Evolutionary conservation across 768 basidiomycete species (phyloP), one percentile per base, ranked within the genome.

Genomic region (Macrocybe gigantea): DNA sequence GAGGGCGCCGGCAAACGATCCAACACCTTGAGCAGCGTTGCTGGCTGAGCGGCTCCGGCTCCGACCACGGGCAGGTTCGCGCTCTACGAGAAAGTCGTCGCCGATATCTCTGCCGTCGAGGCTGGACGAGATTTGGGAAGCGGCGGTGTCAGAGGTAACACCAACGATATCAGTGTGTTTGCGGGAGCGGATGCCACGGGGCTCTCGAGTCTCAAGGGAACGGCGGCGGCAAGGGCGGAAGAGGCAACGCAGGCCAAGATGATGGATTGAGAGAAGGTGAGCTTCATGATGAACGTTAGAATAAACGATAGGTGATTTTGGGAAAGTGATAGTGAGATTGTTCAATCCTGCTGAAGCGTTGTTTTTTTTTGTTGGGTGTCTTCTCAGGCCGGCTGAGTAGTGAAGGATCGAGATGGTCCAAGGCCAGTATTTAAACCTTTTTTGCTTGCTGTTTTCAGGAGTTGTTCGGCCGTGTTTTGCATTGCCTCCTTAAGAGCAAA

Each of bases 211-310:
- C 39, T 40, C 46, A 40, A 12, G 44, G 49, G 44, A 11, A 50
- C 8, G 38, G 49, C 49, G 29, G 49, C 30, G 8, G 49, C 13
- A n/a, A 50, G 39, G 22, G 49, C 46, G 38, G 49, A 44, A 41
- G 49, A 50, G 38, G 49, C 49, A 22, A 45, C 49, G 49, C 49
- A 50, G 38, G 49, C 49, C 44, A 50, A 46, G 38, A 45, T 31
- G 34, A 46, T 45, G 33, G 49, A 41, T 31, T 50, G 49, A 37
- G 49, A 38, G 44, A 45, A 50, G 33, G 49, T 41, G 38, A 50
- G 49, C 22, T 50, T 45, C 49, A 50, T 50, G 45, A 35, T 50
- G 22, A 22, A 22, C 22, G 22, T 22, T 22, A 22, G 22, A 22
- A 4, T 22, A 4, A 22, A 4, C 31, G 49, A 50, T 45, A 40